phyloP scores from a whole-genome alignment of 805 yeast genomes.

The Martiniozyma abietophila region DNA sequence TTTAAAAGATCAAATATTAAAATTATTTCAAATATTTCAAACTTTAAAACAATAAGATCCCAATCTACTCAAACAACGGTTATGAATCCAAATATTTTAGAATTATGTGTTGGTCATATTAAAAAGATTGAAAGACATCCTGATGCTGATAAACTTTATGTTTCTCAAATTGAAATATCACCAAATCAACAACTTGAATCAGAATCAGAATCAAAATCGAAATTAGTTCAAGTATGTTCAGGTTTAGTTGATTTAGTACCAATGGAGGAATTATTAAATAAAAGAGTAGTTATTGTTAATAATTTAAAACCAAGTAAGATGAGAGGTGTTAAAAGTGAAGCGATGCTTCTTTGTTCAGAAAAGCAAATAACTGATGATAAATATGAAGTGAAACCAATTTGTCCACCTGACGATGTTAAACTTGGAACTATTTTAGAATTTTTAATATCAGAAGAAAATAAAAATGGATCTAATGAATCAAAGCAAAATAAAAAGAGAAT shows the following conservation, averaged over 20 bases:
- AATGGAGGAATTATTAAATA: conserved; percentile 28
- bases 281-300: conserved; percentile 42
- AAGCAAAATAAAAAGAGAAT: conserved; percentile 6
- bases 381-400: conserved; percentile 34
- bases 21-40: background rate
- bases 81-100: conserved; percentile 17
- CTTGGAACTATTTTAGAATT: conserved; percentile 36
- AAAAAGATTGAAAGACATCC: conserved; percentile 38
- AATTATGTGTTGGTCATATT: conserved; percentile 39
- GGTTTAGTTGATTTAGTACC: conserved; percentile 44
- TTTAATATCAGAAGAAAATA: no score
- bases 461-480: conserved; percentile 19
- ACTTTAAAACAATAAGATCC: conserved; percentile 1
- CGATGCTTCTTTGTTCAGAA: conserved; percentile 57
- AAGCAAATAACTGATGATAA: conserved; percentile 9
- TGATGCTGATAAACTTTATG: conserved; percentile 50
- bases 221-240: conserved; percentile 40
- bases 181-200: conserved; percentile 1
- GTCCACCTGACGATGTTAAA: conserved; percentile 31
- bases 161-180: conserved; percentile 36
- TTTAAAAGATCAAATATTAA: background rate
- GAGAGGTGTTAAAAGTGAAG: conserved; percentile 54
- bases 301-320: conserved; percentile 55
- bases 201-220: background rate
- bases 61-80: conserved; percentile 1